These are phyloP conservation scores for Tricladium varicosporioides DNA, from an alignment of 2,329 filamentous ascomycete species.

Conservation along the genomic window DNA sequence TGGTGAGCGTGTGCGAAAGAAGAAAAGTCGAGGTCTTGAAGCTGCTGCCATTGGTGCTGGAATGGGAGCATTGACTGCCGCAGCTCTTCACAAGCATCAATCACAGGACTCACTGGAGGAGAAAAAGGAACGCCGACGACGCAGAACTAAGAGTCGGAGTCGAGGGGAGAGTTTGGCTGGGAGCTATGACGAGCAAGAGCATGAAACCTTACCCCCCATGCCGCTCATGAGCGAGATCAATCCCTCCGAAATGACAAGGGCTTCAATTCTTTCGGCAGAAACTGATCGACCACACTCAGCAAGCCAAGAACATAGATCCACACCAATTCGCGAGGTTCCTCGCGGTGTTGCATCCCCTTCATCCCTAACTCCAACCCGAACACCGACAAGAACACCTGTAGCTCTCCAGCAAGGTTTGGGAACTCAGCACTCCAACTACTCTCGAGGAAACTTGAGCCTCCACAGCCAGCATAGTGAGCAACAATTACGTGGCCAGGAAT, in stretches of 20 bases:
- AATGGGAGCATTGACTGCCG: slow-evolving; percentile 57
- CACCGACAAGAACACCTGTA: slow-evolving; percentile 59
- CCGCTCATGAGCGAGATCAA: slow-evolving; percentile 84
- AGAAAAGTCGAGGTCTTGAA: slow-evolving; percentile 28
- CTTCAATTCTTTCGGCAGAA: slow-evolving; percentile 80
- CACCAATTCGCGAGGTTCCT: slow-evolving; percentile 61
- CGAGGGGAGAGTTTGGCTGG: slow-evolving; percentile 44
- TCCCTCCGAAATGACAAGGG: slow-evolving; percentile 82
- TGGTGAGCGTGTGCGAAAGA: slow-evolving; percentile 43
- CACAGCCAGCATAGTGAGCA: slow-evolving; percentile 43
- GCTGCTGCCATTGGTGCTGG: slow-evolving; percentile 34
- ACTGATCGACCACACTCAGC: slow-evolving; percentile 71
- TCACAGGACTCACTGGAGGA: slow-evolving; percentile 58
- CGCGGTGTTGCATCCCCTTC: slow-evolving; percentile 59
- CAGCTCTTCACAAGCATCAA: slow-evolving; percentile 62
- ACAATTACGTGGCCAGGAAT: slow-evolving; percentile 39
- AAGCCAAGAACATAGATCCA: slow-evolving; percentile 51
- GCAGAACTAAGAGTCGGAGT: slow-evolving; percentile 45
- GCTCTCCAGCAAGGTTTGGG: slow-evolving; percentile 59
- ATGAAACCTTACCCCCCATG: slow-evolving; percentile 71
- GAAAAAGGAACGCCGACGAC: slow-evolving; percentile 40
- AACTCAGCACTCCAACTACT: slow-evolving; percentile 55
- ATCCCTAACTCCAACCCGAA: slow-evolving; percentile 62
- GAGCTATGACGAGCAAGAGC: slow-evolving; percentile 49
- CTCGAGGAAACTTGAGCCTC: slow-evolving; percentile 47